Evolutionary conservation across 2,329 filamentous ascomycete genomes (phyloP).

Genomic region (Apiospora koreana): DNA sequence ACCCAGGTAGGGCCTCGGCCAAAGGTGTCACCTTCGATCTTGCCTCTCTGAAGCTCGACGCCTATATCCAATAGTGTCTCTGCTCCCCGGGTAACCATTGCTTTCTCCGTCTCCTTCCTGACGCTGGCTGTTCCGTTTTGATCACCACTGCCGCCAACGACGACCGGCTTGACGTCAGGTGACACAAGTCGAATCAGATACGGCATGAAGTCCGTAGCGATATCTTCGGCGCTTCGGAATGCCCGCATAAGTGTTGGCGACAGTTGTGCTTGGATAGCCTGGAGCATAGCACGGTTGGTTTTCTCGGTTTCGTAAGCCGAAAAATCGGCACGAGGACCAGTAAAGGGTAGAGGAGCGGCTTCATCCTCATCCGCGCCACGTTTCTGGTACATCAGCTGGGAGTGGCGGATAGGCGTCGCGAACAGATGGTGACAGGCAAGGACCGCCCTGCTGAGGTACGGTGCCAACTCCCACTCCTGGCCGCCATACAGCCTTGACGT

Average conservation of each 20-base stretch:
- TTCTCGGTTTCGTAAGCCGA: constrained; percentile 79
- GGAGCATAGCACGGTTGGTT: constrained; percentile 72
- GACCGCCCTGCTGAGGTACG: constrained; percentile 84
- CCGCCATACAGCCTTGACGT: constrained; percentile 76
- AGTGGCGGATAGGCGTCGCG: constrained; percentile 65
- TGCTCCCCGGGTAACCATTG: constrained; percentile 77
- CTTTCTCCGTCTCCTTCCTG: constrained; percentile 80
- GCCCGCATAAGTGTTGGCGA: constrained; percentile 71
- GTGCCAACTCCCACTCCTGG: constrained; percentile 89
- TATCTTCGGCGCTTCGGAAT: constrained; percentile 76
- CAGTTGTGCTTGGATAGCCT: constrained; percentile 71
- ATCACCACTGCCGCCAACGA: constrained; percentile 71
- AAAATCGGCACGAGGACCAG: constrained; percentile 80
- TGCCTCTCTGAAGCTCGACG: constrained; percentile 77
- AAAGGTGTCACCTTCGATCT: constrained; percentile 68
- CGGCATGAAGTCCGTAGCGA: constrained; percentile 81
- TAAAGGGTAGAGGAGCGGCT: constrained; percentile 68
- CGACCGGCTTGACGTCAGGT: constrained; percentile 87
- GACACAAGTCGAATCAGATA: constrained; percentile 82
- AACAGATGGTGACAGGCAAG: constrained; percentile 93
- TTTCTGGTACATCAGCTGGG: constrained; percentile 44
- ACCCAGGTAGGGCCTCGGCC: constrained; percentile 71
- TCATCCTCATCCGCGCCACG: constrained; percentile 48
- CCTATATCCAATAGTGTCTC: constrained; percentile 82
- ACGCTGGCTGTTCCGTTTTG: constrained; percentile 76